A percentile compares a stretch with the other conserved stretches of the same genome.
These are phyloP conservation scores for Rhizopus delemar DNA, from an alignment of 371 early-diverging fungal species.

Conservation along the genomic window DNA sequence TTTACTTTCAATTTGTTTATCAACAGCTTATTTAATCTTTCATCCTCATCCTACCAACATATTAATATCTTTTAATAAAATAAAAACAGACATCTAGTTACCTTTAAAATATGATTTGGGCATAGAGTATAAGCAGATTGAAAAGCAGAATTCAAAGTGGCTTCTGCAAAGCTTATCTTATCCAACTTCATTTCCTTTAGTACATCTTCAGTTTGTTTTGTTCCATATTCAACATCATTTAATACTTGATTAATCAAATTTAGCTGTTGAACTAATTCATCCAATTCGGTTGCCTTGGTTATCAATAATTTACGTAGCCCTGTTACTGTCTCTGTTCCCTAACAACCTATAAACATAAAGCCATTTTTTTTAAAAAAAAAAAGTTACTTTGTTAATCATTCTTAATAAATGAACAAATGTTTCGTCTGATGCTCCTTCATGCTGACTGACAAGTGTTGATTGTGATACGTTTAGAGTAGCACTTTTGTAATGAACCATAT, in stretches of 20 bases:
- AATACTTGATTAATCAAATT: slow-evolving; percentile 34
- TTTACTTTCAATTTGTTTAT: slow-evolving; percentile 1
- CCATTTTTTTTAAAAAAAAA: neutral
- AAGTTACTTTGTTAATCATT: slow-evolving; percentile 29
- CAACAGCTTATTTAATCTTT: neutral
- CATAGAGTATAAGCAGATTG: slow-evolving; percentile 24
- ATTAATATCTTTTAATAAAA: neutral
- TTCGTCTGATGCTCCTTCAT: slow-evolving; percentile 13
- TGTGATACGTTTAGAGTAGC: neutral
- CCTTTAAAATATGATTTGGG: neutral
- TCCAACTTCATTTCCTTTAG: slow-evolving; percentile 21
- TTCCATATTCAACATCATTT: slow-evolving; percentile 28
- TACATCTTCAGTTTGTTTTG: slow-evolving; percentile 30
- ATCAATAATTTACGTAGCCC: slow-evolving; percentile 30
- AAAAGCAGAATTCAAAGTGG: slow-evolving; percentile 30
- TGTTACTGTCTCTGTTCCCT: slow-evolving; percentile 35
- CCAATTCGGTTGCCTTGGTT: slow-evolving; percentile 30
- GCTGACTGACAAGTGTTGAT: neutral
- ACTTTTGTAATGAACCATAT: too few species aligned
- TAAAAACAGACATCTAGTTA: neutral
- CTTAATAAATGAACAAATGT: slow-evolving; percentile 24
- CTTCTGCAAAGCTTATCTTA: slow-evolving; percentile 29
- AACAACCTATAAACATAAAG: neutral
- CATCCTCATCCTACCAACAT: neutral
- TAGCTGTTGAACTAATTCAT: slow-evolving; percentile 32